Base-by-base conservation (phyloP, 2,329 filamentous ascomycete genomes). In the Arthroderma uncinatum region DNA sequence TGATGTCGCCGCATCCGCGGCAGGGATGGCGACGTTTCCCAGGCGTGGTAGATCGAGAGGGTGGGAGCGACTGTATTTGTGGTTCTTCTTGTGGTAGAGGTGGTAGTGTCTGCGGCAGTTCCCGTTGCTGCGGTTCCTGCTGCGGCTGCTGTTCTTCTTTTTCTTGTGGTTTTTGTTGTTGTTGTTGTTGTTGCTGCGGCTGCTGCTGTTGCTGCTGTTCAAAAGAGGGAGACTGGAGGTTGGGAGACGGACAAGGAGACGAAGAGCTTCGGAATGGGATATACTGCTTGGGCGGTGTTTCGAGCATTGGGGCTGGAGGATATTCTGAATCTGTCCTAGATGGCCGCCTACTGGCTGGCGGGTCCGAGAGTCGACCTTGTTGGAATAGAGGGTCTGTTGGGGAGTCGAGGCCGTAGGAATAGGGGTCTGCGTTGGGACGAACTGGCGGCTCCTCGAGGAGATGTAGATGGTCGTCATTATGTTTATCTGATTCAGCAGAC, bases 1-100 rank as follows among this genome's bases (percentile, higher is more conserved):
- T 97, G 5, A 79, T 75, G 48, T 86, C 76, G 2, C 81, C 78
- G 70, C 93, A 98, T 0, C 88, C 87, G 66, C 89, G 88, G 75
- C 93, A 98, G 61, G 82, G 82, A 1, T 89, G 33, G 14, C 57
- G 57, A 16, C 58, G 58, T 48, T 53, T 58, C 1, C 33, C 54
- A 3, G 59, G 57, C 4, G 59, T 55, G 34, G 56, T 34, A 7
- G 34, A 50, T 25, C 44, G 36, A 10, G 39, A 25, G 10, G 56
- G 42, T 37, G 52, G 55, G 7, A 40, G 52, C 19, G 19, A 6
- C 16, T 40, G 47, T 42, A 7, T 2, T 36, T 44, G 21, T 33
- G 53, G 23, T 19, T 30, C 21, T 7, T 55, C 19, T 59, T 54
- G 55, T 59, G 61, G 2, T 36, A 14, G 56, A n/a, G 30, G 28